Conservation (phyloP, 257 asterid species). For the Nicotiana attenuata region DNA sequence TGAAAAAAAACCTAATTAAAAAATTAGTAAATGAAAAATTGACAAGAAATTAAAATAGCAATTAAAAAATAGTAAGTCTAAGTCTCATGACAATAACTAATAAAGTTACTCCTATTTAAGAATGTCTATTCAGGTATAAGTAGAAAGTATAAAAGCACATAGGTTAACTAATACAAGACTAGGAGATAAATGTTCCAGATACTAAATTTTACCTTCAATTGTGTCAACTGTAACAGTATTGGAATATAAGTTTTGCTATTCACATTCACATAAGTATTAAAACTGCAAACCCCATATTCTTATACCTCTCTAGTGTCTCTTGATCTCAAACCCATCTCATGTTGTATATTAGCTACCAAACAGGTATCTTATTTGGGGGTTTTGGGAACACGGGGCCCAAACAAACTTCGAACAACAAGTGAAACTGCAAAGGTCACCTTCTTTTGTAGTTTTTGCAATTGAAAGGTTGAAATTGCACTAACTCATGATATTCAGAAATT, state of each 20-base stretch:
- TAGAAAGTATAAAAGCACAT: background rate
- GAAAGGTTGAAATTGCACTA: background rate
- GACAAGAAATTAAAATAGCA: background rate
- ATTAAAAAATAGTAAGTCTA: background rate
- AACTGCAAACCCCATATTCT: background rate
- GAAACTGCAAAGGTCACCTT: background rate
- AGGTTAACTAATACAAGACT: background rate
- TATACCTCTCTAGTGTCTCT: background rate
- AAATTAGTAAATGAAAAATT: background rate
- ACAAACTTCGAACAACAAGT: background rate
- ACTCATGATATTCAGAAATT: background rate
- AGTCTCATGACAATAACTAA: background rate
- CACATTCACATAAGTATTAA: background rate
- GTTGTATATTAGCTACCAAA: background rate
- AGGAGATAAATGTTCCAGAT: background rate
- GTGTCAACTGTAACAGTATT: background rate
- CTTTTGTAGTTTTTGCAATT: slow-evolving; percentile 2
- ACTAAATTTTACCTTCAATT: background rate
- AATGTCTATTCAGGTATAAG: background rate
- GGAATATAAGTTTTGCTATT: background rate
- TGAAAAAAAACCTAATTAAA: background rate
- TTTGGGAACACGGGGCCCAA: background rate
- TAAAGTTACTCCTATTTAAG: background rate
- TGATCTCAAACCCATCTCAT: background rate
- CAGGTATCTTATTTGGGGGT: background rate